phyloP scores from a whole-genome alignment of 1,284 basidiomycete genomes.

The Leucoagaricus sp. region DNA sequence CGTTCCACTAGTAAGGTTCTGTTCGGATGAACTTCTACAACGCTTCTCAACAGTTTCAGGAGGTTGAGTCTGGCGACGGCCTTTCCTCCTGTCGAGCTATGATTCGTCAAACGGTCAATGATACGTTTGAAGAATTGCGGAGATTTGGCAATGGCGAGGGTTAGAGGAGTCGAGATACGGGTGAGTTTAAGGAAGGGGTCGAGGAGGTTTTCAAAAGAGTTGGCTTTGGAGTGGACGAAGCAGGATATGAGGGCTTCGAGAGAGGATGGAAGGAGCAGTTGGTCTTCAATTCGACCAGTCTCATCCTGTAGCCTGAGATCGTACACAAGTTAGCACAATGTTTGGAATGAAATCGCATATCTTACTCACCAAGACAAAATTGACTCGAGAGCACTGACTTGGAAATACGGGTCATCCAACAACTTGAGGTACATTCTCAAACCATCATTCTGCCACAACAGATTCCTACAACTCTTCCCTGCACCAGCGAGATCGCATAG shows the following conservation, averaged over 20 bases:
- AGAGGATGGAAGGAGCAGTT: slow-evolving; percentile 69
- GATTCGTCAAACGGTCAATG: slow-evolving; percentile 76
- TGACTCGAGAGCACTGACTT: slow-evolving; percentile 90
- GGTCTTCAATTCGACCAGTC: slow-evolving; percentile 90
- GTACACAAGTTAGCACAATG: slow-evolving; percentile 10
- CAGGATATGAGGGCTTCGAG: slow-evolving; percentile 78
- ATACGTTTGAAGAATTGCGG: slow-evolving; percentile 86
- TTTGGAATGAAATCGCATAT: too few species aligned
- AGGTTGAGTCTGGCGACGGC: slow-evolving; percentile 90
- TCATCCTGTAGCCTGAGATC: slow-evolving; percentile 86
- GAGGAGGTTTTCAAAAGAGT: slow-evolving; percentile 93
- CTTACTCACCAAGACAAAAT: slow-evolving; percentile 85
- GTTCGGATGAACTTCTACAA: slow-evolving; percentile 89
- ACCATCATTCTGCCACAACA: slow-evolving; percentile 90
- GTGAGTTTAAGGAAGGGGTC: slow-evolving; percentile 92
- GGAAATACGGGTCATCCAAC: slow-evolving; percentile 93
- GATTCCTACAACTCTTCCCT: slow-evolving; percentile 85
- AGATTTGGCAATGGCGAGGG: slow-evolving; percentile 75
- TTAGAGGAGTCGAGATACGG: slow-evolving; percentile 75
- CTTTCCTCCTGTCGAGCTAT: too few species aligned
- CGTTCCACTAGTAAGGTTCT: slow-evolving; percentile 78
- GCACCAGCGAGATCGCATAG: slow-evolving; percentile 94
- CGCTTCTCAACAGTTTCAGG: slow-evolving; percentile 80
- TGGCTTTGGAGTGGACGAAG: slow-evolving; percentile 87
- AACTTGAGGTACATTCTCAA: slow-evolving; percentile 82